Evolutionary conservation across 1,139 yeast species (phyloP).

Genomic region (Pichia norvegensis): DNA sequence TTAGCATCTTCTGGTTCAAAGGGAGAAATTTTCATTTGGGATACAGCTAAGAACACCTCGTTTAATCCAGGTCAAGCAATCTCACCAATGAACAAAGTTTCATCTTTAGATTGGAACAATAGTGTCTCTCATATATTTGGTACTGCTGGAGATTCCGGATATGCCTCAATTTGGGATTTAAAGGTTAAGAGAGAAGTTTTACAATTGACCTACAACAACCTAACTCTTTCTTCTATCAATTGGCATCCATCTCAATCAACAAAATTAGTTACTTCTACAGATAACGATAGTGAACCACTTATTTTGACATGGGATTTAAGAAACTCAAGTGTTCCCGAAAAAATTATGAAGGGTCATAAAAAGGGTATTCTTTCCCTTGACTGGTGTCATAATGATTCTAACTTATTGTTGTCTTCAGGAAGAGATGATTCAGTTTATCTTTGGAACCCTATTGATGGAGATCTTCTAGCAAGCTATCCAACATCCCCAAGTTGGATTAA

Average conservation of each 20-base stretch:
- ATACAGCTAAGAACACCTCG: constrained; percentile 59
- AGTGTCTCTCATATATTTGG: constrained; percentile 83
- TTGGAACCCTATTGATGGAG: constrained; percentile 80
- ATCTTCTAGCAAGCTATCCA: constrained; percentile 78
- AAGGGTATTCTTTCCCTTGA: constrained; percentile 86
- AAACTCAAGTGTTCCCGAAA: constrained; percentile 84
- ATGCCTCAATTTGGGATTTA: constrained; percentile 90
- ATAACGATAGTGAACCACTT: constrained; percentile 71
- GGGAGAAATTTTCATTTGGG: constrained; percentile 90
- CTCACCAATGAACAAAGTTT: constrained; percentile 76
- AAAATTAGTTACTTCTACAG: constrained; percentile 79
- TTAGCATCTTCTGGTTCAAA: constrained; percentile 82
- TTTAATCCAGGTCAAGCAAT: constrained; percentile 69
- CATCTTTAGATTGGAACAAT: constrained; percentile 85
- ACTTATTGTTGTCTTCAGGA: constrained; percentile 76
- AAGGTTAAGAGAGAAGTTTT: constrained; percentile 82
- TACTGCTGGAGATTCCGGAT: constrained; percentile 73
- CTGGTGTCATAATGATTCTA: constrained; percentile 86
- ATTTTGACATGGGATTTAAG: constrained; percentile 91
- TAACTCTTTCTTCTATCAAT: constrained; percentile 59
- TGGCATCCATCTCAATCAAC: constrained; percentile 90
- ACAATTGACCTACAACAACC: constrained; percentile 63
- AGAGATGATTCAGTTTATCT: constrained; percentile 80
- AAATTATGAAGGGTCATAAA: constrained; percentile 67
- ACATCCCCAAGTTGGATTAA: constrained; percentile 92